Base-by-base conservation (phyloP, 2,329 filamentous ascomycete species). In the Ceratocystis smalleyi region DNA sequence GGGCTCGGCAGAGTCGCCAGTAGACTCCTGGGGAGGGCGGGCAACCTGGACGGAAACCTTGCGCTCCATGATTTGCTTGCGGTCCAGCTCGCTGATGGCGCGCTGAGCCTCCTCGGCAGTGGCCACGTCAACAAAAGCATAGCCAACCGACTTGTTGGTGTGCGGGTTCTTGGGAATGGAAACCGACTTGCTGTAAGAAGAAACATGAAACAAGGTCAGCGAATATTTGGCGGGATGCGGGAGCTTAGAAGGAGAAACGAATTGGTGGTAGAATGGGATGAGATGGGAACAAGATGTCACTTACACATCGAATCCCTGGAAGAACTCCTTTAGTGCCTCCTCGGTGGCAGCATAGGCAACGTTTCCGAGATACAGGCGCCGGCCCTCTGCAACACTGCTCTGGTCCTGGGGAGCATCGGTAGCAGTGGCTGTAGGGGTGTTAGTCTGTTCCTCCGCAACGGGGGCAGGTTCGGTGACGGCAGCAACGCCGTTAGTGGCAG, bases 251-350 rank as follows among this genome's bases (percentile, higher is more conserved):
- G 12, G 12, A 12, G 12, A 8, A 40, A 45, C 32, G n/a, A 12
- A 10, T 49, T 15, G 22, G 24, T 5, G 22, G 32, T 8, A 12
- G 24, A 47, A 19, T 61, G 17, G 59, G 7, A 32, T 22, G 32
- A 19, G 19, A 40, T n/a, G 3, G 30, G 43, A 40, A 64, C 8
- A 55, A 19, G 27, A 60, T 19, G 30, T 32, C 15, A 89, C 92
- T 84, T 84, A 99, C 94, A 99, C 90, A 82, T 94, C 88, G 84
- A 96, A 97, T 79, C 87, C 89, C 84, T 94, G 92, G 88, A 99
- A 99, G 85, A 99, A 99, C 73, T 94, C 89, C 84, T 95, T 96
- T 84, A 99, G 90, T 87, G 96, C 91, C 87, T 89, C 94, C 89
- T 97, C 94, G 78, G 91, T 96, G 86, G 94, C 97, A 87, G 92